Evolutionary conservation across 495 filamentous ascomycete genomes (phyloP).

Genomic region (Hypoxylon fuscum): DNA sequence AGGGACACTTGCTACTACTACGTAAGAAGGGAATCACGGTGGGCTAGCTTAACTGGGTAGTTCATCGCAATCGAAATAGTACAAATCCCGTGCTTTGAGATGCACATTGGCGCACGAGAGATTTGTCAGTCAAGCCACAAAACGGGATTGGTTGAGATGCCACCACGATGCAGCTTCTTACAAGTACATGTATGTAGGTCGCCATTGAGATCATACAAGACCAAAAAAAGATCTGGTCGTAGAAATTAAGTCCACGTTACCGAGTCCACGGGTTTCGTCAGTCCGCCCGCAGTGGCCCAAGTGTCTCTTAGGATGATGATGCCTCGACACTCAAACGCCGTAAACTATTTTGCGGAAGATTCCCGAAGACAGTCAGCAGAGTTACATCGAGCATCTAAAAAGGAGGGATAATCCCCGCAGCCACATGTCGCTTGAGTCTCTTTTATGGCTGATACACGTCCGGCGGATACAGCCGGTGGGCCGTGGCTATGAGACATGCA

Average conservation of each 20-base stretch:
- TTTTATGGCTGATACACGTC: constrained; percentile 1
- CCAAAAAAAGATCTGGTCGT: background rate
- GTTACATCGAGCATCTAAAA: background rate
- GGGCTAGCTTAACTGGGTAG: background rate
- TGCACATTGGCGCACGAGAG: background rate
- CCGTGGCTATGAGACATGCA: background rate
- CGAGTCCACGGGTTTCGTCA: constrained; percentile 5
- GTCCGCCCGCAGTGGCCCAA: background rate
- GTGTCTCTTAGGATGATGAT: background rate
- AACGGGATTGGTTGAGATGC: background rate
- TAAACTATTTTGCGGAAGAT: background rate
- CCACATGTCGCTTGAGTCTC: background rate
- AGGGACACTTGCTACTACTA: constrained; percentile 1
- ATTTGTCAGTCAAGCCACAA: constrained; percentile 5
- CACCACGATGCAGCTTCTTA: background rate
- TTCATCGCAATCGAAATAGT: background rate
- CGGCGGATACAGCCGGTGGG: constrained; percentile 8
- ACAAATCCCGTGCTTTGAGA: background rate
- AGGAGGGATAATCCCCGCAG: background rate
- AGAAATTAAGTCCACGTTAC: constrained; percentile 1
- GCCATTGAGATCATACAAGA: background rate
- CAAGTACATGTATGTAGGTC: too few relatives aligned
- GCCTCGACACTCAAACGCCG: background rate
- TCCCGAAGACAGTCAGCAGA: background rate
- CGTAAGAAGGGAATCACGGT: background rate